Evolutionary conservation across 176 grass and related monocot genomes (phyloP), one percentile per base, ranked within the genome.

Genomic region (Zoysia pacifica): DNA sequence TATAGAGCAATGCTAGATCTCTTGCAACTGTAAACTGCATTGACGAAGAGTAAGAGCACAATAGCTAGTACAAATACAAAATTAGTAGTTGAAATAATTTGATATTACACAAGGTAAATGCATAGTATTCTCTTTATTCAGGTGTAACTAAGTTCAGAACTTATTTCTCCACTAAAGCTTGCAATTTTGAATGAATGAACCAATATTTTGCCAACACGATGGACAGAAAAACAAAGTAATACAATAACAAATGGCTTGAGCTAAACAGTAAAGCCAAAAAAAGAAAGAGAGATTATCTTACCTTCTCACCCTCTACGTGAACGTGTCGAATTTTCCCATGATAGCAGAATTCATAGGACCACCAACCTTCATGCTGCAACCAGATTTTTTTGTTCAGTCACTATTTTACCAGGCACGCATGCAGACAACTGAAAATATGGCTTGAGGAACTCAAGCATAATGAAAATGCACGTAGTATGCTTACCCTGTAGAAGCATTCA

Each of bases 261-360:
- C 7, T 48, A 45, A 40, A 65, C 50, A 77, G 6, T 46, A 0
- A 72, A 76, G 72, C 15, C 7, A 44, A 67, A 61, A 0, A 67
- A 65, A 82, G 58, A 11, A 42, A 16, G 35, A 35, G n/a, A n/a
- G n/a, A n/a, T n/a, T 42, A 43, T 11, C 40, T 62, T 65, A 99
- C 96, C 79, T 89, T 89, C 0, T 95, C 88, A 47, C 71, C 90
- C 44, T 99, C 96, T 14, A 95, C 16, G 64, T 99, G 92, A 83
- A 93, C 70, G 86, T 99, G 96, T 19, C 84, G 62, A 76, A 99
- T 88, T 66, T 77, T 92, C 43, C 84, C 86, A 53, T 93, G 87
- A 73, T 89, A 99, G 85, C 96, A 99, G 73, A 99, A 91, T 68
- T 99, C 96, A 67, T 95, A 99, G 10, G 90, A 89, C 96, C 96